Percentiles rank a stretch among this genome's conserved stretches.
Evolutionary conservation across 1,284 basidiomycete genomes (phyloP).

Genomic region (Irpex lacteus): DNA sequence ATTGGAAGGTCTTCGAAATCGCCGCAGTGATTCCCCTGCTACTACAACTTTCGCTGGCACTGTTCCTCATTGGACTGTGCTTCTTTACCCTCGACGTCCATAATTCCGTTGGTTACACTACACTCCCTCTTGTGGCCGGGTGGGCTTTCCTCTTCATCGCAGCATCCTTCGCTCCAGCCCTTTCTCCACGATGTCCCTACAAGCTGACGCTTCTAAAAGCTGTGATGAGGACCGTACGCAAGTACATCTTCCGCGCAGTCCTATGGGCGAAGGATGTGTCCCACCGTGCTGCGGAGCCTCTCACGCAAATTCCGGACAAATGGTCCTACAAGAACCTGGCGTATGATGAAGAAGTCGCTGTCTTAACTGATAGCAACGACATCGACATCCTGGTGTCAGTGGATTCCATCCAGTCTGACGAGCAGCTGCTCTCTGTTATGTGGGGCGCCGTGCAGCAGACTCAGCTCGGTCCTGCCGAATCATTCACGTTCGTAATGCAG

Average conservation of each 20-base stretch:
- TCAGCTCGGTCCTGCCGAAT: neutral
- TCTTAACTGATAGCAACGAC: neutral
- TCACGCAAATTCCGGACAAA: neutral
- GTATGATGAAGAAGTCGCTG: neutral
- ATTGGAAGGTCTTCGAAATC: slow-evolving; percentile 8
- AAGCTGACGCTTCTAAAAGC: slow-evolving; percentile 1
- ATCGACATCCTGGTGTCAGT: neutral
- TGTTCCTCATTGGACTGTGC: slow-evolving; percentile 9
- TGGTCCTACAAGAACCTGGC: neutral
- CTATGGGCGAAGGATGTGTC: neutral
- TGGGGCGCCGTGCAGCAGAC: neutral
- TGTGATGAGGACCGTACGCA: neutral
- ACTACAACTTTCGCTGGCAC: slow-evolving; percentile 5
- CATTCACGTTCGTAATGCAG: neutral
- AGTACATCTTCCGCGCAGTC: neutral
- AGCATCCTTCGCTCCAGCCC: neutral
- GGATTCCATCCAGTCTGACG: neutral
- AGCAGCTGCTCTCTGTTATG: neutral
- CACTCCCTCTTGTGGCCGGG: slow-evolving; percentile 1
- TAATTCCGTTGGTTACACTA: neutral
- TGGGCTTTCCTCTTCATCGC: slow-evolving; percentile 2
- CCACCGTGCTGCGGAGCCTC: neutral
- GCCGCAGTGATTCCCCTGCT: slow-evolving; percentile 1
- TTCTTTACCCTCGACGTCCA: slow-evolving; percentile 4
- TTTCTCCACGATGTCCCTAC: slow-evolving; percentile 9